Evolutionary conservation across 495 filamentous ascomycete genomes (phyloP), one percentile per base, ranked within the genome.

Genomic region (Penicillium salamii): DNA sequence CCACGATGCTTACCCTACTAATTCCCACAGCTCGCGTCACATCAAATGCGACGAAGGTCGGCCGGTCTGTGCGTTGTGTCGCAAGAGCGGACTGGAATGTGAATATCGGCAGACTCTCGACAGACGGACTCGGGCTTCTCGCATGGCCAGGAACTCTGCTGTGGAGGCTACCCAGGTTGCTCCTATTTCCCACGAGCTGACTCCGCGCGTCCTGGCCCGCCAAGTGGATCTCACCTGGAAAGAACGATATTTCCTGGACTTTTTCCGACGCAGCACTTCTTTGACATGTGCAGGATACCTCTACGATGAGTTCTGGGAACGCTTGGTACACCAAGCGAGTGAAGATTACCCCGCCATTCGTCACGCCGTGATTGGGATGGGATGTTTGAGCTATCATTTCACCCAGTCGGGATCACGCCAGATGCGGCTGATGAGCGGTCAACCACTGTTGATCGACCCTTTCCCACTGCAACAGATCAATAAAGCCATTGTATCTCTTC

Each of bases 311-410:
- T 79, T 81, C 45, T 80, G 76, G 78, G 61, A 74, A 8, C 69
- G 72, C 20, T 51, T 81, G n/a, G 69, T 79, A 3, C 68, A 77
- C 31, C 76, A 78, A 53, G 70, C 72, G 32, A 70, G 70, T 54
- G 72, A 76, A 44, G 55, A 64, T 21, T 72, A 78, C 42, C 77
- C 77, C 0, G 75, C 76, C 1, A 67, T 80, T 20, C 70, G 74
- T 28, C 78, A 80, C 42, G 77, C 77, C 32, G 69, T 76, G 28
- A 58, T 55, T 36, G 46, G 45, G 6, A 66, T 79, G 29, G 72
- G 72, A 52, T 72, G 74, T 15, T 59, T 79, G 33, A 74, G 80
- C 55, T 37, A 41, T 15, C 26, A 42, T 21, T 57, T 53, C 17
- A 33, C 17, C 14, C 34, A 9, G n/a, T 17, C 34, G n/a, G 17